Base-by-base conservation (phyloP, 768 basidiomycete genomes). In the Lactarius trivialis region DNA sequence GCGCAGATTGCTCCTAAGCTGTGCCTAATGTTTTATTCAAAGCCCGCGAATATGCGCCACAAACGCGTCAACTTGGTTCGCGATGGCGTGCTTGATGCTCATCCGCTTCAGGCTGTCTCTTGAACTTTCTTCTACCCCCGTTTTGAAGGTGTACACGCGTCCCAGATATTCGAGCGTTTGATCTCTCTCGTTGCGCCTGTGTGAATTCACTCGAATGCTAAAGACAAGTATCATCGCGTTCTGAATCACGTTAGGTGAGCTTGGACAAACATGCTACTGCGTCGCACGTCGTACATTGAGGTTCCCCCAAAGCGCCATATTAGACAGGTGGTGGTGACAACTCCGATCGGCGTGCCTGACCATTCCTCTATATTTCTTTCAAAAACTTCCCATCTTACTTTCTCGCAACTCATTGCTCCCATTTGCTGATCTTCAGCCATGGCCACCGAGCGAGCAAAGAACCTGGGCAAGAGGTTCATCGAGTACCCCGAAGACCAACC, bases 401-500 rank as follows among this genome's bases (percentile, higher is more conserved):
- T 30, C 21, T n/a, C 41, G 15, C 30, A 12, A n/a, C 21, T 39
- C 49, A 34, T 45, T 24, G 36, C 41, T n/a, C 52, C n/a, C n/a
- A 33, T 28, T 34, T 26, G 55, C 41, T 55, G 34, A 65, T 60
- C 56, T 60, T 53, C 55, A 34, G 32, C 60, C 61, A 81, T 81
- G 80, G 68, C 73, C 41, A 66, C 67, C 50, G 62, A 61, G 9
- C 65, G 68, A 61, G 76, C 74, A 24, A 85, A 81, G 71, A 76
- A 74, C 30, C 64, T 80, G 43, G 81, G 79, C 32, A 89, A 89
- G 73, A 78, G 77, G 52, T 64, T 84, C 48, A 77, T 91, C 51
- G 81, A 74, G 7, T 78, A 86, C 67, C 84, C 86, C 8, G 85
- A 89, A 58, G 75, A 83, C 8, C 70, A 72, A 11, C 80, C 85